Conservation (phyloP, 345 rosid species). For the Gossypium mustelinum region DNA sequence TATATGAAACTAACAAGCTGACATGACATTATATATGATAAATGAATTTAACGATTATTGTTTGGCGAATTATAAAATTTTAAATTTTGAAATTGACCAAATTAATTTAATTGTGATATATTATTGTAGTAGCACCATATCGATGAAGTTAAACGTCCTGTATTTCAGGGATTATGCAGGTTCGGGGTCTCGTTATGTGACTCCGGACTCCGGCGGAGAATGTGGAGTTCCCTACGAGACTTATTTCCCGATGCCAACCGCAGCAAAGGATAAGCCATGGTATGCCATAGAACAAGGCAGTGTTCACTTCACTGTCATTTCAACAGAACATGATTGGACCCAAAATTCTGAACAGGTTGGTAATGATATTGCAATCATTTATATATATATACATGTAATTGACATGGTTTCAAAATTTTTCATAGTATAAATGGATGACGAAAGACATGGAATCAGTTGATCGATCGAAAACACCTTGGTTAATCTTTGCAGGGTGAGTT, state of each 20-base stretch:
- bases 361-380: not conserved
- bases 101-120: too few relatives aligned
- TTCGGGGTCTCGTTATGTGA: conserved; percentile 36
- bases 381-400: not conserved
- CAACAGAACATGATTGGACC: conserved; percentile 58
- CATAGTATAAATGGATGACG: conserved; percentile 55
- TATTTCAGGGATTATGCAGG: conserved; percentile 42
- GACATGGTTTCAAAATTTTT: not conserved
- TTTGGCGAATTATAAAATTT: too few relatives aligned
- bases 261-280: conserved; percentile 69
- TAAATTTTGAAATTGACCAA: too few relatives aligned
- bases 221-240: conserved; percentile 68
- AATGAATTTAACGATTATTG: too few relatives aligned
- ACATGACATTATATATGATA: too few relatives aligned
- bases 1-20: too few relatives aligned
- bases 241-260: conserved; percentile 64
- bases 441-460: conserved; percentile 53
- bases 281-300: conserved; percentile 55
- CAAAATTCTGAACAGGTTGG: conserved; percentile 47
- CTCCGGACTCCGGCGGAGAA: conserved; percentile 69
- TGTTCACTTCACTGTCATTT: conserved; percentile 54
- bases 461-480: conserved; percentile 61
- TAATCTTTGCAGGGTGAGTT: conserved; percentile 53
- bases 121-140: too few relatives aligned
- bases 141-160: not conserved